phyloP scores from a whole-genome alignment of 2,329 filamentous ascomycete genomes.

The Neopestalotiopsis clavispora region DNA sequence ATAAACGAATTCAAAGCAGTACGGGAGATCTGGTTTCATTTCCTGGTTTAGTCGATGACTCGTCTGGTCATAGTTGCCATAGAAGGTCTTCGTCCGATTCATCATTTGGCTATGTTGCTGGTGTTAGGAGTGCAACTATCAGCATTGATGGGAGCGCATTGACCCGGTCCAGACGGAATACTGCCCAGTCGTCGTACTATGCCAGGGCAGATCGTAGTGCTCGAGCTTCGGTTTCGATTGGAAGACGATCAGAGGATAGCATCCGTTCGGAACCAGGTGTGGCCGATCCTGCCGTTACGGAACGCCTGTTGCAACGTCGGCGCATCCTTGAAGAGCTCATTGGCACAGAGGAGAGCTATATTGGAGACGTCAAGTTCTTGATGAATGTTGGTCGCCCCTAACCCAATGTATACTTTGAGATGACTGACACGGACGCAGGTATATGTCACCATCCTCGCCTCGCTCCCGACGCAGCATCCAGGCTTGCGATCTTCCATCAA shows the following conservation, averaged over 20 bases:
- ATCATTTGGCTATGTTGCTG: slow-evolving; percentile 80
- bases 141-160: slow-evolving; percentile 77
- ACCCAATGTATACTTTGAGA: slow-evolving; percentile 8
- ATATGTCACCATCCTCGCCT: slow-evolving; percentile 75
- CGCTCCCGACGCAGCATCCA: slow-evolving; percentile 68
- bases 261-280: slow-evolving; percentile 59
- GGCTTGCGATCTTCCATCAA: slow-evolving; percentile 76
- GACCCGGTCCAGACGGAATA: slow-evolving; percentile 61
- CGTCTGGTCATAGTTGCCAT: slow-evolving; percentile 41
- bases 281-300: slow-evolving; percentile 71
- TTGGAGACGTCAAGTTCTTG: slow-evolving; percentile 84
- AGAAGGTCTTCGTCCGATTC: slow-evolving; percentile 72
- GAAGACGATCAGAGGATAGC: slow-evolving; percentile 70
- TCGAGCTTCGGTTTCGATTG: slow-evolving; percentile 61
- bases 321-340: slow-evolving; percentile 86
- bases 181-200: slow-evolving; percentile 54
- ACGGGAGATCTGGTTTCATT: slow-evolving; percentile 30
- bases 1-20: slow-evolving; percentile 28
- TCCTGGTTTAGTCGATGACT: slow-evolving; percentile 37
- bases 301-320: slow-evolving; percentile 75
- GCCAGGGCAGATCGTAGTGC: slow-evolving; percentile 68
- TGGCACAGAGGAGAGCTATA: slow-evolving; percentile 84
- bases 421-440: slow-evolving; percentile 53
- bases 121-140: slow-evolving; percentile 79
- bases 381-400: slow-evolving; percentile 68